phyloP scores from a whole-genome alignment of 106 monocot genomes.

The Apostasia shenzhenica region DNA sequence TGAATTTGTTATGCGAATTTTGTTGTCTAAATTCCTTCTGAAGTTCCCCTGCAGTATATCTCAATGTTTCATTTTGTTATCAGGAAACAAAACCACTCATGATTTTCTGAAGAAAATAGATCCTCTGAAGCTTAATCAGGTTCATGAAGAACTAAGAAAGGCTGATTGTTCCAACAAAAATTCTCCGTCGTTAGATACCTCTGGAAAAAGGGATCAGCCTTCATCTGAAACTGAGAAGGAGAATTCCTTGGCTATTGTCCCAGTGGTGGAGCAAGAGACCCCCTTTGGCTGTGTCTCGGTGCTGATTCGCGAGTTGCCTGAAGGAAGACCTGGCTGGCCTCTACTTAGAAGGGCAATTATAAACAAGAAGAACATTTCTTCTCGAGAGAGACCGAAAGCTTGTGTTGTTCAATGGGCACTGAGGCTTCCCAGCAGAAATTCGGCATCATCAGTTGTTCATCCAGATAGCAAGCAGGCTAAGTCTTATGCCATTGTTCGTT shows the following conservation, averaged over 20 bases:
- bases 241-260: slow-evolving; percentile 13
- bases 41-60: neutral
- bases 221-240: slow-evolving; percentile 12
- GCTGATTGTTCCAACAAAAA: neutral
- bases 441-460: slow-evolving; percentile 20
- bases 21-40: neutral
- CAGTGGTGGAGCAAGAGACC: neutral
- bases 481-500: slow-evolving; percentile 1
- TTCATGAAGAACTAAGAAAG: neutral
- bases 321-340: slow-evolving; percentile 47
- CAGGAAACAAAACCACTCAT: neutral
- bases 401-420: slow-evolving; percentile 53
- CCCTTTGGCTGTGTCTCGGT: neutral
- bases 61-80: neutral
- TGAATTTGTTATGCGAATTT: neutral
- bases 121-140: neutral
- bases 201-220: neutral
- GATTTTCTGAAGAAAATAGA: neutral
- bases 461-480: slow-evolving; percentile 13
- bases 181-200: neutral
- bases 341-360: slow-evolving; percentile 27
- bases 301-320: slow-evolving; percentile 9
- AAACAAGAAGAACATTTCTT: slow-evolving; percentile 4
- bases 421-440: slow-evolving; percentile 41
- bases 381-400: slow-evolving; percentile 16